Conservation (phyloP, 1,284 basidiomycete species). For the Cutaneotrichosporon sp. region DNA sequence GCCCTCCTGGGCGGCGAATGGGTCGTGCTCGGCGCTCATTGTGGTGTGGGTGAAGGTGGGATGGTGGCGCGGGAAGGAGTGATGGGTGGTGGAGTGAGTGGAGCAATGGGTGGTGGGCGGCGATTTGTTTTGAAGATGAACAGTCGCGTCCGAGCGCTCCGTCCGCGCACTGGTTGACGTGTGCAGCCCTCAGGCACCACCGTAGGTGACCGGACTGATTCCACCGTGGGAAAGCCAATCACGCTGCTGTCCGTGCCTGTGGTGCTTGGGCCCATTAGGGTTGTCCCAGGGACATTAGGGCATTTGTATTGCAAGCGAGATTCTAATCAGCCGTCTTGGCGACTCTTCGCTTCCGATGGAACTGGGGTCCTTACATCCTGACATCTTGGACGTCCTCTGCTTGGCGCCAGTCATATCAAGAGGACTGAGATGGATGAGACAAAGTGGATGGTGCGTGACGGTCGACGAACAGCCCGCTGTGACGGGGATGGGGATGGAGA, state of each 20-base stretch:
- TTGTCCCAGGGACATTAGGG: not conserved
- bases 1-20: constrained; percentile 47
- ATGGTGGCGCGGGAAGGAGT: not conserved
- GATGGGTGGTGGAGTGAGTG: not conserved
- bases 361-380: too few species aligned
- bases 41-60: constrained; percentile 6
- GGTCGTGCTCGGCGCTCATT: constrained; percentile 40
- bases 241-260: not conserved
- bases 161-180: not conserved
- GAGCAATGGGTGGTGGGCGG: too few species aligned
- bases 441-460: too few species aligned
- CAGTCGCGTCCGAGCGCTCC: constrained; percentile 12
- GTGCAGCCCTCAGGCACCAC: constrained; percentile 3
- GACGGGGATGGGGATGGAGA: too few species aligned
- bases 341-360: too few species aligned
- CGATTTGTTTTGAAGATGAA: constrained; percentile 9
- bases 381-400: too few species aligned
- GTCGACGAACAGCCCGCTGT: too few species aligned
- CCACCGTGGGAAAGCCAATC: not conserved
- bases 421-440: too few species aligned
- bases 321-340: not conserved
- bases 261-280: not conserved
- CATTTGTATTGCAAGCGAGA: not conserved
- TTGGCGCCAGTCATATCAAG: too few species aligned
- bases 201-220: not conserved